Base-by-base conservation (phyloP, 2,329 filamentous ascomycete genomes). In the Reticulascus tulasneorum region DNA sequence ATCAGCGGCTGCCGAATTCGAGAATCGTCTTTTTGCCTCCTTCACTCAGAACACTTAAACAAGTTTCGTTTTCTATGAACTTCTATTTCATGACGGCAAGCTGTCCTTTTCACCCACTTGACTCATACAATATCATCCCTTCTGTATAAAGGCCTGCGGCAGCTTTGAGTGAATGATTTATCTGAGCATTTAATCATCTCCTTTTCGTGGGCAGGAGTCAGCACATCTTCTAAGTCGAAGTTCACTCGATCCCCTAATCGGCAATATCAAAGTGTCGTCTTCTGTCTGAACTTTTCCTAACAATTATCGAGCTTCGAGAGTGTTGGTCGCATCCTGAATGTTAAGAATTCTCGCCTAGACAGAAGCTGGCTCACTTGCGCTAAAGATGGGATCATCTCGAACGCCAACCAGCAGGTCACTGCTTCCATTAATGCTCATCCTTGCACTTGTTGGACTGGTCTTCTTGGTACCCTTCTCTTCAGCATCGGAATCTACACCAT, bases 1-100 rank as follows among this genome's bases (percentile, higher is more conserved):
- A 45, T 38, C 19, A 44, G 3, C 7, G 6, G 17, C 17, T 41
- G 43, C 43, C 43, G 40, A 45, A 45, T 45, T 44, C 29, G 37
- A 28, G 21, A 22, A 30, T 45, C 30, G 42, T 40, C 33, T 40
- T 32, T 24, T 12, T n/a, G 33, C n/a, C n/a, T n/a, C n/a, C n/a
- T n/a, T n/a, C 29, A 36, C 19, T 31, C 17, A 22, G 39, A 22
- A 28, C 23, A 15, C 32, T 35, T 22, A 40, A 34, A 45, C 43
- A 45, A 33, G 23, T 40, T 45, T n/a, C 22, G 34, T 30, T 19
- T 46, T 44, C 41, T 32, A 42, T 28, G 17, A 9, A 35, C 27
- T 44, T 41, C 40, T 29, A 37, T 46, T 32, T 37, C 22, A 15
- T 33, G 37, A 34, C 26, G 26, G 29, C 35, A 35, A 46, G 29